Evolutionary conservation across 2,329 filamentous ascomycete genomes (phyloP), one percentile per base, ranked within the genome.

Genomic region (Sporothrix brasiliensis): DNA sequence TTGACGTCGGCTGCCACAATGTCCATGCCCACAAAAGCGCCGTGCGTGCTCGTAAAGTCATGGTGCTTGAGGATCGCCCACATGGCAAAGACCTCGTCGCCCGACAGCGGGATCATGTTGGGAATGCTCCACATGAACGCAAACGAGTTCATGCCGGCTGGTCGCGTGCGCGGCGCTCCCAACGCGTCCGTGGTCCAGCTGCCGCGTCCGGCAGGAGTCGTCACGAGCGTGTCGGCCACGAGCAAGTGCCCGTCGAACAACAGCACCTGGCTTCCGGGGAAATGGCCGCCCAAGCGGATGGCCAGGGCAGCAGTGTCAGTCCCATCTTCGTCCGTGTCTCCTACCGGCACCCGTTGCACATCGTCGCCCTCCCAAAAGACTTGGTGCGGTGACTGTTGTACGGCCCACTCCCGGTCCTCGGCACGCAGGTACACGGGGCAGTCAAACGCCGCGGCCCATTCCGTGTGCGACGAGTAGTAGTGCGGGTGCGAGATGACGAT

Each of bases 401-500:
- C 86, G 13, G 89, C 77, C 92, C 92, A 95, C 73, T 81, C 76
- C 69, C 80, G 78, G 78, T 96, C 92, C 71, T 91, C 89, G 6
- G 79, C 78, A 0, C 89, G 83, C 1, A 92, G 76, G 75, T 91
- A 94, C 0, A 95, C 87, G 0, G 88, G 88, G 75, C 91, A 93
- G 74, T 80, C 74, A 74, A 95, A 94, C 0, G 84, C 83, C 58
- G 81, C 77, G 0, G 90, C 89, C 92, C 92, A 96, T 74, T 90
- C 87, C 0, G 91, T 79, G 77, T 93, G 90, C 3, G 91, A 91
- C 16, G 88, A 89, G 80, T 92, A 95, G 80, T 92, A 96, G 77
- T 96, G 92, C 68, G 92, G 92, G 79, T 96, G 91, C 13, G 86
- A 89, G 73, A 94, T 92, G 74, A 88, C 88, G 60, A 95, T 93